Base-by-base conservation (phyloP, 768 basidiomycete genomes). In the Harrya chromipes region DNA sequence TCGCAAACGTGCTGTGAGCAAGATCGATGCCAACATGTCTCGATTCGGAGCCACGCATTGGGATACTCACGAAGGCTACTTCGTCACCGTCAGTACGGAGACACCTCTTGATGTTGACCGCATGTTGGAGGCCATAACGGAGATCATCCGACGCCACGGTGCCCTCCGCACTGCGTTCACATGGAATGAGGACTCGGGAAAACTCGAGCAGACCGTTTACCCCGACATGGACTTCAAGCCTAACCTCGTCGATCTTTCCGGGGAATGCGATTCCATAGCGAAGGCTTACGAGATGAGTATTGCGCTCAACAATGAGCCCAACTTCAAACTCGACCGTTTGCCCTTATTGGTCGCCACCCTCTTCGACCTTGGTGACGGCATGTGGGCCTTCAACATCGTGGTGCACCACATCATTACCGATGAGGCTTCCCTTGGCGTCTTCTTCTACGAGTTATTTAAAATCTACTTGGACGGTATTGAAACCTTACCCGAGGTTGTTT, bases 1-100 rank as follows among this genome's bases (percentile, higher is more conserved):
- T 40, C 59, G 63, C 35, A 65, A 59, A 43, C 64, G 66, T 21
- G 38, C 56, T 11, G 56, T 59, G 16, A 65, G 53, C 41, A 62
- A 63, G 46, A 65, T 67, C n/a, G 62, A 65, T 14, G 49, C 59
- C 26, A 64, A 43, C 24, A 67, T 68, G 66, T 61, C 63, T 39
- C 66, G 66, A 35, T 63, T 63, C 17, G 63, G 66, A n/a, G 65
- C 66, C 19, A 67, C 65, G 20, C 65, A 66, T 12, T 67, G 65
- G 63, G 65, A 65, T 35, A 65, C 65, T 4, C 65, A 66, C 16
- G 65, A 66, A 40, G 61, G 65, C 27, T 58, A 54, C 47, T 54
- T 61, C 7, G 47, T 58, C 33, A 58, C 47, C 11, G 20, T 61
- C 34, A 21, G 38, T 20, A 47, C 63, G 16, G 63, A 67, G 39